Conservation (phyloP, 2,329 filamentous ascomycete genomes). For the Thielaviopsis punctulata region DNA sequence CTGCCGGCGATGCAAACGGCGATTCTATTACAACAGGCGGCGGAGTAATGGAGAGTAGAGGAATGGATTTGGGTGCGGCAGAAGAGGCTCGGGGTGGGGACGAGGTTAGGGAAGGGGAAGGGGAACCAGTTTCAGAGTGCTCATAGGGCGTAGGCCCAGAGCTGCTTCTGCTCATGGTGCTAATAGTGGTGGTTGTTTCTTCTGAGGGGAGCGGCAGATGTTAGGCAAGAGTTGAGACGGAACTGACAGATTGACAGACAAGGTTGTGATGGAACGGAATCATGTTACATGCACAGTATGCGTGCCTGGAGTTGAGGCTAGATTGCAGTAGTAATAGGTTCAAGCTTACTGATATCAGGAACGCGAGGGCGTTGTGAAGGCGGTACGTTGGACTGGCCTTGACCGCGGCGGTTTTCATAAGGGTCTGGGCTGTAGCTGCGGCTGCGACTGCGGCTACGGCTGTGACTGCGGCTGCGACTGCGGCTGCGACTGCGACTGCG, state of each 20-base stretch:
- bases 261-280: neutral
- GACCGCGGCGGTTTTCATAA: neutral
- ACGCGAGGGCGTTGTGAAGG: neutral
- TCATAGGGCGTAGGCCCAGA: neutral
- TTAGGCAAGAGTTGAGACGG: conserved; percentile 3
- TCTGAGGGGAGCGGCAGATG: conserved; percentile 2
- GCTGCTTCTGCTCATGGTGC: conserved; percentile 1
- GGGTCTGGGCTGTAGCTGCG: neutral
- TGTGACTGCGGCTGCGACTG: conserved; percentile 16
- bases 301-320: neutral
- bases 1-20: neutral
- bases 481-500: too few species aligned
- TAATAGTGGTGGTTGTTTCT: conserved; percentile 3
- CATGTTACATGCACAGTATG: neutral
- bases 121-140: neutral
- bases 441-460: conserved; percentile 14
- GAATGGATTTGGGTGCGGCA: neutral
- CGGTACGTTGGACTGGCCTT: neutral
- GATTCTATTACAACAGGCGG: neutral
- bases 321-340: neutral
- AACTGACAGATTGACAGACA: neutral
- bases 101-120: neutral
- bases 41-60: conserved; percentile 1
- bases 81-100: neutral
- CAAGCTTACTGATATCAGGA: conserved; percentile 7